Evolutionary conservation across 2,329 filamentous ascomycete genomes (phyloP).

Genomic region (Fusarium veterinarium): DNA sequence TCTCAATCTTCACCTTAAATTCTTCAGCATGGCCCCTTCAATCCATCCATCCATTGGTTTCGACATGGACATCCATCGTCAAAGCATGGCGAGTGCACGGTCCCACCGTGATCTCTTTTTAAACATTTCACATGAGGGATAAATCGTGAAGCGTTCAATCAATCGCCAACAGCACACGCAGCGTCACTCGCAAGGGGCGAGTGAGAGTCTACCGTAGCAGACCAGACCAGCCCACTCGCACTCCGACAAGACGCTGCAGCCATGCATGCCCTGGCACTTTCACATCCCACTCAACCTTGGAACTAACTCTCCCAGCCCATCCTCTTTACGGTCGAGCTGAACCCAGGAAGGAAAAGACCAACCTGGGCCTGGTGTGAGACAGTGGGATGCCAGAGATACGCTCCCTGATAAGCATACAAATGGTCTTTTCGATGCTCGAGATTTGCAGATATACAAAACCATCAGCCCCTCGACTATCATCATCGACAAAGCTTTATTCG

Average conservation of each 20-base stretch:
- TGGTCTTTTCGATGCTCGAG: not conserved
- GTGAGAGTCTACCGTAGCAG: not conserved
- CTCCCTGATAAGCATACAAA: conserved; percentile 28
- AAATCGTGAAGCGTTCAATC: conserved; percentile 7
- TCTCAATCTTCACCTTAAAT: conserved; percentile 35
- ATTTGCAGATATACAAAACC: conserved; percentile 1
- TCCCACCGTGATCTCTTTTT: conserved; percentile 16
- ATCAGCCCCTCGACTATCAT: not conserved
- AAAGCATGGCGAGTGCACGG: conserved; percentile 19
- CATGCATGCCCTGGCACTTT: conserved; percentile 27
- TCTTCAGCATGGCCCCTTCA: conserved; percentile 8
- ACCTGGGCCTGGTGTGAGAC: not conserved
- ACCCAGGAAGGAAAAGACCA: not conserved
- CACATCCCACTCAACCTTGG: conserved; percentile 36
- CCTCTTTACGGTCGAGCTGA: conserved; percentile 26
- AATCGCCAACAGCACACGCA: not conserved
- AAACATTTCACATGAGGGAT: conserved; percentile 26
- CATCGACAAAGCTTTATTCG: not conserved
- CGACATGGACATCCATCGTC: not conserved
- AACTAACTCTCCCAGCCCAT: conserved; percentile 28
- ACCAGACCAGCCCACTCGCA: conserved; percentile 26
- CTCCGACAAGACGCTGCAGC: conserved; percentile 27
- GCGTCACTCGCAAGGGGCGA: not conserved
- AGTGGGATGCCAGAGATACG: conserved; percentile 12
- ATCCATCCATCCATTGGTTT: not conserved